Evolutionary conservation across 352 stramenopile genomes (phyloP).

Genomic region (Phytophthora chlamydospora): DNA sequence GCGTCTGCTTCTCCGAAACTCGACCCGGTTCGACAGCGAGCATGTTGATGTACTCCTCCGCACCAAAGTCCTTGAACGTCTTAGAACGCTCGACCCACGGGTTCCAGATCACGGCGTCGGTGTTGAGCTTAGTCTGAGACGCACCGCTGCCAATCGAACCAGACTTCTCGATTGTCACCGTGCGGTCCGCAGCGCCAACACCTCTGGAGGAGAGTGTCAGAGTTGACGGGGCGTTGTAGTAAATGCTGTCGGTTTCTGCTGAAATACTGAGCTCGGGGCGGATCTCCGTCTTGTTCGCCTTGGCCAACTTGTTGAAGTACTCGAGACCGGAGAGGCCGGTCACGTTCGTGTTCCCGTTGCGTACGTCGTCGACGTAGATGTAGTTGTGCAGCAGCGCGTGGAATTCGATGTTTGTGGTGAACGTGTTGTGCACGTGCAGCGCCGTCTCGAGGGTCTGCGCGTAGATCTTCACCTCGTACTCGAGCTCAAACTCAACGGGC

Average conservation of each 20-base stretch:
- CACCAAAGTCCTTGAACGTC: constrained; percentile 92
- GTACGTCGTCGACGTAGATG: constrained; percentile 82
- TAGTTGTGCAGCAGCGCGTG: constrained; percentile 96
- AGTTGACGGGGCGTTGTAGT: constrained; percentile 64
- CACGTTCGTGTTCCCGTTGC: constrained; percentile 56
- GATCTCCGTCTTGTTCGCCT: constrained; percentile 57
- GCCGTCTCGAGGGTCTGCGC: constrained; percentile 61
- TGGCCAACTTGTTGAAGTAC: constrained; percentile 88
- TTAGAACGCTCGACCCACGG: constrained; percentile 92
- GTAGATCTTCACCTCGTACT: constrained; percentile 71
- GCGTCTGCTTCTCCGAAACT: constrained; percentile 51
- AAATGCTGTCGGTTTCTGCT: constrained; percentile 90
- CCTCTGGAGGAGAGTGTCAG: constrained; percentile 61
- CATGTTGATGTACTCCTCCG: constrained; percentile 95
- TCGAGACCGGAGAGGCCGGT: constrained; percentile 82
- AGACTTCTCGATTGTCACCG: constrained; percentile 70
- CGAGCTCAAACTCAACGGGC: constrained; percentile 62
- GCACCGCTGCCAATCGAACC: constrained; percentile 48
- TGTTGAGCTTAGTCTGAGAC: constrained; percentile 29
- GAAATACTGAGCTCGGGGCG: constrained; percentile 59
- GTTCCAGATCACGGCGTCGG: constrained; percentile 93
- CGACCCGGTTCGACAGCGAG: constrained; percentile 95
- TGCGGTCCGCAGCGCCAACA: constrained; percentile 41
- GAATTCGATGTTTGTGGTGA: constrained; percentile 81
- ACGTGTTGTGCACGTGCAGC: constrained; percentile 89